Evolutionary conservation across 2,329 filamentous ascomycete species (phyloP).

Genomic region (Pseudocercospora fijiensis): DNA sequence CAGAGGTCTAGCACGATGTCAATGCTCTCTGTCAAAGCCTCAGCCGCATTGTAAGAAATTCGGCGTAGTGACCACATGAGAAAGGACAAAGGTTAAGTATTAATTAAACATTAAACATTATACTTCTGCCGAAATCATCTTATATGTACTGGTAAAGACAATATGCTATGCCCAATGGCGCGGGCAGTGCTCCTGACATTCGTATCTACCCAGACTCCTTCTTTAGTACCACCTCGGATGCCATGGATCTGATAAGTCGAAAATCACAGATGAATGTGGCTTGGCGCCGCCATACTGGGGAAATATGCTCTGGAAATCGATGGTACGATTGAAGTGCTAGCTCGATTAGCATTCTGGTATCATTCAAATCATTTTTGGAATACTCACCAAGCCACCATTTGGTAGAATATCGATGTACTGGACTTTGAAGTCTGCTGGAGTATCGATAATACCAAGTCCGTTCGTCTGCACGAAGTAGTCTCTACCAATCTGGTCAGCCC

Average conservation of each 20-base stretch:
- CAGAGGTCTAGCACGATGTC: slow-evolving; percentile 27
- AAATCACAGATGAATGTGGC: slow-evolving; percentile 44
- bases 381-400: slow-evolving; percentile 49
- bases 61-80: background rate
- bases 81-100: background rate
- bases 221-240: background rate
- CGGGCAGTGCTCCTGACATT: too few species aligned
- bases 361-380: background rate
- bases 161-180: background rate
- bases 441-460: slow-evolving; percentile 61
- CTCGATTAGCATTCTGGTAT: background rate
- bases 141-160: background rate
- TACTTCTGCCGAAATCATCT: background rate
- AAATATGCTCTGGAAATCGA: slow-evolving; percentile 58
- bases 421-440: slow-evolving; percentile 61
- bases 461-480: slow-evolving; percentile 66
- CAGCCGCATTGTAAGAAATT: background rate
- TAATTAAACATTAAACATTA: background rate
- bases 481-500: slow-evolving; percentile 27
- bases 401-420: slow-evolving; percentile 60
- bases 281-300: slow-evolving; percentile 57
- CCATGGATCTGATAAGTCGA: background rate
- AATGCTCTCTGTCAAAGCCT: background rate
- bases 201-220: too few species aligned
- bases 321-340: slow-evolving; percentile 57